Evolutionary conservation across 441 rosid species (phyloP).

Genomic region (Manihot esculenta): DNA sequence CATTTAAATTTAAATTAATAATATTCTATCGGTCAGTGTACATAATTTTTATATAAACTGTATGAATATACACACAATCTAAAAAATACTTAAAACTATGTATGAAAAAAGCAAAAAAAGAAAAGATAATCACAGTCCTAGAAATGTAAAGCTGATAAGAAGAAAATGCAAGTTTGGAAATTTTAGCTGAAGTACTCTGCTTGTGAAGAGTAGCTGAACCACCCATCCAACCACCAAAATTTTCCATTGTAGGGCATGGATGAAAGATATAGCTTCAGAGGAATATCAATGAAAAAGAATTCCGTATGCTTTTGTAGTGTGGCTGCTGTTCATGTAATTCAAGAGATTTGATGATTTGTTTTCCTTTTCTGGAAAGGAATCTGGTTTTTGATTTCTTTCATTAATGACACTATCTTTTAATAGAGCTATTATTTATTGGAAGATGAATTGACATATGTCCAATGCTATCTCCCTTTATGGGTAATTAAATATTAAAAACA

Average conservation of each 20-base stretch:
- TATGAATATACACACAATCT: background rate
- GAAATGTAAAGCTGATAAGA: background rate
- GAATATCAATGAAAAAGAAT: background rate
- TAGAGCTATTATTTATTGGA: conserved; percentile 11
- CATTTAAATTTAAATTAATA: no score
- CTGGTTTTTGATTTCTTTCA: conserved; percentile 6
- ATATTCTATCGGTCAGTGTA: no score
- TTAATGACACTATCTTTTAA: conserved; percentile 7
- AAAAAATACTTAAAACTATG: background rate
- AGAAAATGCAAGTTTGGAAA: background rate
- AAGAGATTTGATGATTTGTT: background rate
- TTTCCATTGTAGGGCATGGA: conserved; percentile 3
- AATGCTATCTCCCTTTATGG: background rate
- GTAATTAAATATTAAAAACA: background rate
- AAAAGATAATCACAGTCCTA: background rate
- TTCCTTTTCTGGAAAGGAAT: conserved; percentile 4
- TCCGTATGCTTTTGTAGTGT: conserved; percentile 4
- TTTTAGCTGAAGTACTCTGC: no score
- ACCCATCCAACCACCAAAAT: background rate
- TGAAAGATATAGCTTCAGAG: background rate
- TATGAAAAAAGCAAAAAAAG: background rate
- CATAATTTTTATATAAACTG: background rate
- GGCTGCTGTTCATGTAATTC: background rate
- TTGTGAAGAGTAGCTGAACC: no score
- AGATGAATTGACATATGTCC: background rate